phyloP scores from a whole-genome alignment of 495 filamentous ascomycete species.

The Trichoderma reesei region DNA sequence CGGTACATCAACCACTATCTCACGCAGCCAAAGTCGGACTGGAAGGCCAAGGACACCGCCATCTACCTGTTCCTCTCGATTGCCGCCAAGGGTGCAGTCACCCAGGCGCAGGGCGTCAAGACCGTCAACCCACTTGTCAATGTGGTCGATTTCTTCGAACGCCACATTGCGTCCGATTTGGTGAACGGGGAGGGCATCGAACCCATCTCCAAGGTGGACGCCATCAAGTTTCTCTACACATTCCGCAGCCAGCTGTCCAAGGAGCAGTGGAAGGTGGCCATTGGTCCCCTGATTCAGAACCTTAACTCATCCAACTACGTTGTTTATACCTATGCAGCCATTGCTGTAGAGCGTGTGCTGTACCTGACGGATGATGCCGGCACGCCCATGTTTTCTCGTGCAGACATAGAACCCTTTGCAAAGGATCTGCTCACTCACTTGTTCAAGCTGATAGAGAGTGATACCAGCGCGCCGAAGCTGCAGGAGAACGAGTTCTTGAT shows the following conservation, averaged over 20 bases:
- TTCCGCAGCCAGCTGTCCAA: conserved; percentile 86
- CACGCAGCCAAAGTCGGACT: conserved; percentile 59
- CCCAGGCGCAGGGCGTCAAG: conserved; percentile 75
- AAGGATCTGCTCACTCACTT: conserved; percentile 83
- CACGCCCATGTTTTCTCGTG: conserved; percentile 62
- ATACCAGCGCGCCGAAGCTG: conserved; percentile 75
- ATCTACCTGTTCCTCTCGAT: conserved; percentile 91
- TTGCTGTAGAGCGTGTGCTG: conserved; percentile 82
- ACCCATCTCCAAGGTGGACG: conserved; percentile 89
- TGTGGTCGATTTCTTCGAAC: conserved; percentile 86
- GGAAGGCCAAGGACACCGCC: conserved; percentile 96
- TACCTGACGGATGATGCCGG: conserved; percentile 65
- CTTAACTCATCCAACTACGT: conserved; percentile 81
- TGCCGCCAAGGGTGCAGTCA: conserved; percentile 80
- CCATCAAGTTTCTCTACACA: conserved; percentile 91
- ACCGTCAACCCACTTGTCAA: conserved; percentile 76
- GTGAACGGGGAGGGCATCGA: conserved; percentile 53
- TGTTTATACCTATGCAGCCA: conserved; percentile 93
- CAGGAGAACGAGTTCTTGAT: conserved; percentile 99
- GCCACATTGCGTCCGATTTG: conserved; percentile 77
- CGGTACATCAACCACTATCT: conserved; percentile 76
- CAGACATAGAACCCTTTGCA: conserved; percentile 64
- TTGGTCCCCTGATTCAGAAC: conserved; percentile 84
- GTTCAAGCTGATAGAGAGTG: conserved; percentile 80
- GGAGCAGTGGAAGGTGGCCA: conserved; percentile 76